phyloP scores from a whole-genome alignment of 2,329 filamentous ascomycete genomes.

The Beauveria australis region DNA sequence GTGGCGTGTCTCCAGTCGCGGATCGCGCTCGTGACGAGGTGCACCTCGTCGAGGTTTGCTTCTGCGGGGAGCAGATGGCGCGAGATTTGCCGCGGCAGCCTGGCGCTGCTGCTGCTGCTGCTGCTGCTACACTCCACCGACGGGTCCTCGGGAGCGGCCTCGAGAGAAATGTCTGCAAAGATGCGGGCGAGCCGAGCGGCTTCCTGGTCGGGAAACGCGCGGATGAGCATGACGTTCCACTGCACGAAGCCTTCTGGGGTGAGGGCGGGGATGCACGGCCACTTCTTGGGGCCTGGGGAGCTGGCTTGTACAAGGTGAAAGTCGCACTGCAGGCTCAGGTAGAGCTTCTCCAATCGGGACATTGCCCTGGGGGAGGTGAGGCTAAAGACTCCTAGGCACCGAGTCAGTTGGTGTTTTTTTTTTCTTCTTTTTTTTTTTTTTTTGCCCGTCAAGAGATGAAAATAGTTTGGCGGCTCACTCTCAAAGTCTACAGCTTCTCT shows the following conservation, averaged over 20 bases:
- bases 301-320: slow-evolving; percentile 57
- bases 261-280: slow-evolving; percentile 54
- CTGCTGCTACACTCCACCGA: slow-evolving; percentile 51
- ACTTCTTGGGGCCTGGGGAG: slow-evolving; percentile 31
- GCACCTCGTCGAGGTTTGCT: slow-evolving; percentile 48
- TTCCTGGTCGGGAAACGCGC: slow-evolving; percentile 69
- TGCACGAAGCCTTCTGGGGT: slow-evolving; percentile 59
- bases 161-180: slow-evolving; percentile 62
- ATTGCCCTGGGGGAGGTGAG: not conserved
- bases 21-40: slow-evolving; percentile 53
- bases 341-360: slow-evolving; percentile 31
- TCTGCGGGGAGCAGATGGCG: slow-evolving; percentile 60
- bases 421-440: no score
- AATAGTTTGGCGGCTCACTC: slow-evolving; percentile 33
- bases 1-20: slow-evolving; percentile 29
- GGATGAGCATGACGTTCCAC: slow-evolving; percentile 67
- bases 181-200: slow-evolving; percentile 61
- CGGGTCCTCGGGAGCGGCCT: slow-evolving; percentile 26
- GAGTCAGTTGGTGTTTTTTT: not conserved
- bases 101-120: slow-evolving; percentile 43
- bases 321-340: slow-evolving; percentile 44
- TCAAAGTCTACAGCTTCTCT: slow-evolving; percentile 62
- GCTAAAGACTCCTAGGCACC: not conserved
- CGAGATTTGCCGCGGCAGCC: slow-evolving; percentile 72
- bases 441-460: no score